Conservation (phyloP, 257 asterid species). For the Solanum medicagineum region DNA sequence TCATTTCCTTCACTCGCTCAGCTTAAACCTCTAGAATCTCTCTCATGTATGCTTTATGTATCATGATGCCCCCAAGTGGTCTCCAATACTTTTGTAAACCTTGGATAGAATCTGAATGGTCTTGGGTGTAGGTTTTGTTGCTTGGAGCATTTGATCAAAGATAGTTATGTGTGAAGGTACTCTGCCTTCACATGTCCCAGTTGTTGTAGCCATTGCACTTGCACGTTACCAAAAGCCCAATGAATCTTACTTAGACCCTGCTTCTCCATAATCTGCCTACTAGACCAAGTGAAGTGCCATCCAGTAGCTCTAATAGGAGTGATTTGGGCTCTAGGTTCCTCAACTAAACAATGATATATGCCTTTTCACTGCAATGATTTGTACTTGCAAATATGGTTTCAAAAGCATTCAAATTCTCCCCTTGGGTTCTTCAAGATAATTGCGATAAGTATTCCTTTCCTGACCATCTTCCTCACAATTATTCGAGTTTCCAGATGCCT, state of each 20-base stretch:
- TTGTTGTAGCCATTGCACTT: neutral
- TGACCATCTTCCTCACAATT: too few species aligned
- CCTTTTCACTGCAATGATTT: too few species aligned
- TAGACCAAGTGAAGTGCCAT: neutral
- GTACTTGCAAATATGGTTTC: neutral
- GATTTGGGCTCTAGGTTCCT: neutral
- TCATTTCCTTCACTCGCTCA: too few species aligned
- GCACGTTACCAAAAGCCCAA: neutral
- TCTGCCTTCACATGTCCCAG: neutral
- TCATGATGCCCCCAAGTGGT: neutral
- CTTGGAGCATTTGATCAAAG: neutral
- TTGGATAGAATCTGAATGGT: neutral
- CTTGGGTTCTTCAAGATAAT: neutral
- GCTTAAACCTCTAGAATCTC: neutral
- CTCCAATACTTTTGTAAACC: too few species aligned
- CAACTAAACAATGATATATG: neutral
- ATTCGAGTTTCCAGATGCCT: neutral
- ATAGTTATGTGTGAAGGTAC: neutral
- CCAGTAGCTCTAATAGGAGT: neutral
- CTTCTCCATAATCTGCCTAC: neutral
- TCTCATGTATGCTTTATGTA: neutral
- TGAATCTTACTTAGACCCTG: neutral
- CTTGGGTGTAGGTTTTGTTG: neutral
- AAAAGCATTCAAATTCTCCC: too few species aligned
- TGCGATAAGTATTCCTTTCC: neutral